Base-by-base conservation (phyloP, 495 filamentous ascomycete species). In the Cudoniella acicularis region DNA sequence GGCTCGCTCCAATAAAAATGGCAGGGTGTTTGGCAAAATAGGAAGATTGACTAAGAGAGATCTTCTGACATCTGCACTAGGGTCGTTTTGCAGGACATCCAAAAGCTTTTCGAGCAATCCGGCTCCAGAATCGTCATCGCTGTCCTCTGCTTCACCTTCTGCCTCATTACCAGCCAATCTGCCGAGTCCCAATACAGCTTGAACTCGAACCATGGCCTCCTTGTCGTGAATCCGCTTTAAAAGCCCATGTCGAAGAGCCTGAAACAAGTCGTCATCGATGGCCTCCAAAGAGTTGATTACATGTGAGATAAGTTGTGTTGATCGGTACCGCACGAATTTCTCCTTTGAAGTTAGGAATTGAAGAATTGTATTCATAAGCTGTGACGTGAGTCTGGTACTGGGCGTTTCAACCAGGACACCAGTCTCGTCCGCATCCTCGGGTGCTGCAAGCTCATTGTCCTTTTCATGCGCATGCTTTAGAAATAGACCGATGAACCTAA, bases 61-160 rank as follows among this genome's bases (percentile, higher is more conserved):
- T 50, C 92, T 86, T 53, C 94, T 80, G 13, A 98, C 94, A 60
- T 99, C 94, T 0, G 92, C 91, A 61, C 90, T 94, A 0, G 92
- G 87, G 67, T 99, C 94, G 61, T 97, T 93, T 72, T 96, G 91
- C 70, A 99, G 80, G 10, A 93, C 86, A 52, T 96, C 90, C 10
- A 97, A 76, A n/a, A 99, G 79, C 72, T 87, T 92, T 55, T 90
- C 84, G 16, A 94, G 70, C 6, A 96, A 73, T 6, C 86, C 86
- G 16, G 73, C 78, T 16, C 74, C 77, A 2, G 71, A 72, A 51
- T 84, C 81, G 4, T 77, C 74, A 30, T 86, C 86, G 25, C 86
- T 84, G 46, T 87, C 83, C 45, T 85, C 79, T n/a, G 79, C 80
- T 56, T 89, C 87, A 18, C 82, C 88, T 22, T 94, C 88, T 8